Evolutionary conservation across 768 basidiomycete genomes (phyloP), one percentile per base, ranked within the genome.

Genomic region (Rhizopogon vinicolor): DNA sequence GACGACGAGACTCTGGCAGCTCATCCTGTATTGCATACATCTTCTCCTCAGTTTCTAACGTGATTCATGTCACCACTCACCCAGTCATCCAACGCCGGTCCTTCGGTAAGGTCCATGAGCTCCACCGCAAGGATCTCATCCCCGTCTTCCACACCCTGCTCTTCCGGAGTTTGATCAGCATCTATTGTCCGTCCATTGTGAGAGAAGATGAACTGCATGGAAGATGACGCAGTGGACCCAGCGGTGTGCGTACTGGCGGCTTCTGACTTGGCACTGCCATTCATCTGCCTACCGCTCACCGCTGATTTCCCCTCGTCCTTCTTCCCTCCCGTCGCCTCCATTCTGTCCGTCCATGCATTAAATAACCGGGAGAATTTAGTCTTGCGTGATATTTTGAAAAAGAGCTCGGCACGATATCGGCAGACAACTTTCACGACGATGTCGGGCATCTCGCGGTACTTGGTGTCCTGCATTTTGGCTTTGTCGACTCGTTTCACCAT

Each of bases 341-440:
- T 94, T 59, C 91, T 79, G 50, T 89, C 89, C 28, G 89, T 91
- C 91, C 91, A 93, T 31, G 91, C 88, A 62, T 84, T 87, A 69
- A 93, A 91, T 54, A 93, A 77, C 53, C 87, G 80, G 53, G 86
- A 84, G 35, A 94, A 76, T 67, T 91, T 93, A 28, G 89, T 91
- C 72, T 93, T 93, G 68, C 92, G 87, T 8, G 89, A 90, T 60
- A 94, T 91, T 71, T 92, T 93, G 82, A 94, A 94, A 75, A 90
- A 92, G 41, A 94, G 79, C 64, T 94, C 91, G 4, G 91, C 90
- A 44, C 92, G 88, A 67, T 93, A 93, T 62, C 87, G 86, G 70
- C 91, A 93, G 49, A 88, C 77, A 60, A 94, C 90, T 68, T 91
- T 93, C 72, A 93, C 84, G 51, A 93, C 86, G 57, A 93, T 90